phyloP scores from a whole-genome alignment of 2,329 filamentous ascomycete species.

The Myriosclerotinia curreyana region DNA sequence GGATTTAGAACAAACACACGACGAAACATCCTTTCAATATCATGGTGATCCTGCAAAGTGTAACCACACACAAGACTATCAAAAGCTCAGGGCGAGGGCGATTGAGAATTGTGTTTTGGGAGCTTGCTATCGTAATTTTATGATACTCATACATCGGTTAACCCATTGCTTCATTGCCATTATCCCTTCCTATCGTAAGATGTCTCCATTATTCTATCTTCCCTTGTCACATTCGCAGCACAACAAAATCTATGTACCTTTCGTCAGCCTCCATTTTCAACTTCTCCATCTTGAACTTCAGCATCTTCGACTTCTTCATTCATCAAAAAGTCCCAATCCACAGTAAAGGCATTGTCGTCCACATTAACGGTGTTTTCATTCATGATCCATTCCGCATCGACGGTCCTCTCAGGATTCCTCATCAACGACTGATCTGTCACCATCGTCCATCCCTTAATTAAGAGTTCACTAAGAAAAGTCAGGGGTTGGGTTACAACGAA shows the following conservation, averaged over 20 bases:
- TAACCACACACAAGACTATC: too few relatives aligned
- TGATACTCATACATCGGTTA: background rate
- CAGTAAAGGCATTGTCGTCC: background rate
- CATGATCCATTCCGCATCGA: background rate
- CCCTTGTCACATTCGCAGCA: background rate
- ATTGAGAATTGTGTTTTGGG: background rate
- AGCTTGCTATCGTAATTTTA: background rate
- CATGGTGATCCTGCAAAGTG: too few relatives aligned
- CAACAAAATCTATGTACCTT: background rate
- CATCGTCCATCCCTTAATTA: background rate
- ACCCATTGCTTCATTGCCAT: background rate
- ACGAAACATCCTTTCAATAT: too few relatives aligned
- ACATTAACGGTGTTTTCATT: background rate
- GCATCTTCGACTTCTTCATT: background rate
- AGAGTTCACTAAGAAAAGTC: background rate
- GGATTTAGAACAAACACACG: too few relatives aligned
- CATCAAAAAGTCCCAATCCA: too few relatives aligned
- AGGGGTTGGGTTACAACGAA: conserved; percentile 3
- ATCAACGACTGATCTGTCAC: background rate
- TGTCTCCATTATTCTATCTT: background rate
- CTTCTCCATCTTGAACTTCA: background rate
- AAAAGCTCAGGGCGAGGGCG: too few relatives aligned
- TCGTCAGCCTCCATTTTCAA: background rate
- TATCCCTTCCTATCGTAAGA: background rate
- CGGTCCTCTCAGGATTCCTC: background rate